A percentile compares a stretch with the other conserved stretches of the same genome.
phyloP scores from a whole-genome alignment of 2,329 filamentous ascomycete genomes.

The Pseudogymnoascus sp. region DNA sequence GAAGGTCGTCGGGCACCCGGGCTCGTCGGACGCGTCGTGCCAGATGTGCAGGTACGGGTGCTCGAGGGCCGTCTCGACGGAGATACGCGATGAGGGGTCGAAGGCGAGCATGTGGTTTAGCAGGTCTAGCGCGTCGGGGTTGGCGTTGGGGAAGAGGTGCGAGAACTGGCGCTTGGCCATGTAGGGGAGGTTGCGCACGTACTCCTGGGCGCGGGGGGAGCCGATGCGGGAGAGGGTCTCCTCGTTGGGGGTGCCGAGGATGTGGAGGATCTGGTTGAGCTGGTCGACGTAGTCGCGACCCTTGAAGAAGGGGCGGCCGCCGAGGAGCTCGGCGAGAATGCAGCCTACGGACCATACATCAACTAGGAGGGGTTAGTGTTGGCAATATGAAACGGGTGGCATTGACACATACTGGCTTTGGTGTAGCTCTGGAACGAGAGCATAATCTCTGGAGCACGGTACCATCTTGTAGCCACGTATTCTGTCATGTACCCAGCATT shows the following conservation, averaged over 20 bases:
- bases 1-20: constrained; percentile 85
- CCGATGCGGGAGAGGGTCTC: constrained; percentile 91
- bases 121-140: constrained; percentile 90
- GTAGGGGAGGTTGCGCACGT: constrained; percentile 89
- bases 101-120: constrained; percentile 97
- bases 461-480: constrained; percentile 98
- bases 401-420: constrained; percentile 81
- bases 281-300: constrained; percentile 98
- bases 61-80: constrained; percentile 89
- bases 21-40: constrained; percentile 97
- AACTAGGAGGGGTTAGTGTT: constrained; percentile 55
- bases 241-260: constrained; percentile 92
- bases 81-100: constrained; percentile 87
- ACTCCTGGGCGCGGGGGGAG: constrained; percentile 92
- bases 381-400: constrained; percentile 10
- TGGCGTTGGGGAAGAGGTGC: constrained; percentile 84
- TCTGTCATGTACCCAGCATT: constrained; percentile 99
- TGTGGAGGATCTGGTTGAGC: constrained; percentile 97
- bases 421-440: constrained; percentile 99
- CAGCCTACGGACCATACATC: constrained; percentile 99
- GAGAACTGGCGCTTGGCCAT: constrained; percentile 93
- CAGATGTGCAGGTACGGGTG: constrained; percentile 96
- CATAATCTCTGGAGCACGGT: constrained; percentile 98
- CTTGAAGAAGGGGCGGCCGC: constrained; percentile 97
- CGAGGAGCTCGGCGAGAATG: constrained; percentile 91